These are phyloP conservation scores for Sanghuangporus sanghuang DNA, from an alignment of 1,284 basidiomycete species.

Conservation along the genomic window DNA sequence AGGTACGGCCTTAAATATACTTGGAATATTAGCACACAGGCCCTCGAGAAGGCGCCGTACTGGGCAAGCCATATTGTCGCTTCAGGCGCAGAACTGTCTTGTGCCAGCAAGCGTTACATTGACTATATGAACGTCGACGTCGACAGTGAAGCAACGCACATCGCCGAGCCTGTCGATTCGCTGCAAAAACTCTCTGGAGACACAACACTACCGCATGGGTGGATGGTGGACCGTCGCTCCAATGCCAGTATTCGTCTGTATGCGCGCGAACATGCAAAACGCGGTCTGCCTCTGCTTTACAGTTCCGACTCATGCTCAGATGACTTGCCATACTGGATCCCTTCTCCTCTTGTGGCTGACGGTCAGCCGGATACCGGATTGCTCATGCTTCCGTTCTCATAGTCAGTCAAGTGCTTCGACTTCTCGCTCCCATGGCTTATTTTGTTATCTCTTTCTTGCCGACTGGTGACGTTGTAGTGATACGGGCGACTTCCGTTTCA, in stretches of 20 bases:
- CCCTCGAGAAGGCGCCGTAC: conserved; percentile 16
- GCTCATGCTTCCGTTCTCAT: conserved; percentile 26
- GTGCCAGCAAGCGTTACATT: conserved; percentile 21
- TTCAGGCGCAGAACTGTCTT: conserved; percentile 19
- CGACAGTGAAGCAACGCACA: conserved; percentile 24
- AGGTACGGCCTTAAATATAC: neutral
- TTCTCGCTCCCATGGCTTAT: neutral
- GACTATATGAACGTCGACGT: conserved; percentile 21
- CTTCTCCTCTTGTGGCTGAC: conserved; percentile 19
- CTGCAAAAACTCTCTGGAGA: conserved; percentile 22
- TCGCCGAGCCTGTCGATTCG: conserved; percentile 26
- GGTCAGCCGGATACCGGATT: conserved; percentile 20
- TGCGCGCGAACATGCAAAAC: conserved; percentile 20
- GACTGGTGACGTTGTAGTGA: conserved; percentile 19
- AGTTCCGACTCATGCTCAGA: conserved; percentile 28
- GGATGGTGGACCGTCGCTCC: conserved; percentile 25
- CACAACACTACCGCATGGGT: conserved; percentile 27
- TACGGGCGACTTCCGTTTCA: conserved; percentile 31
- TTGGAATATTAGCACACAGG: neutral
- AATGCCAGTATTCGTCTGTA: conserved; percentile 20
- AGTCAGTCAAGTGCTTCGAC: neutral
- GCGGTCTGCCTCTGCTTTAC: conserved; percentile 21
- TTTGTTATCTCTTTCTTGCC: conserved; percentile 25
- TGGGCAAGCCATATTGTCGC: conserved; percentile 26
- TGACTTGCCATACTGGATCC: conserved; percentile 35